Conservation (phyloP, 768 basidiomycete genomes). For the Trametes meyenii region DNA sequence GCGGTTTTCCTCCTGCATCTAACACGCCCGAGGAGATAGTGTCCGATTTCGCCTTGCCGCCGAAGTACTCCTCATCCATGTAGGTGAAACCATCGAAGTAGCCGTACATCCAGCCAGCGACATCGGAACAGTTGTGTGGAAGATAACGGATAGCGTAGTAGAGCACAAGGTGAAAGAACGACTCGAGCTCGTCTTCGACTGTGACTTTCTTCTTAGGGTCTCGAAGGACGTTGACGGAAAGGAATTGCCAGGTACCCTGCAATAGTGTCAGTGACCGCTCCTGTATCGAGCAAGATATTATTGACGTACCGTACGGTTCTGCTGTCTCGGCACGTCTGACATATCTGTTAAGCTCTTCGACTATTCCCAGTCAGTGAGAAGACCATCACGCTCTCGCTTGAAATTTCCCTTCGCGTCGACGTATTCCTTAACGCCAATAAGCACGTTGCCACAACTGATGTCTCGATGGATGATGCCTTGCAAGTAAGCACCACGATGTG, state of each 20-base stretch:
- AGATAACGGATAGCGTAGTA: slow-evolving; percentile 10
- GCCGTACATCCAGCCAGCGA: background rate
- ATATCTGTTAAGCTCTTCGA: background rate
- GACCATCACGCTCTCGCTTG: too few species aligned
- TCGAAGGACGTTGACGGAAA: background rate
- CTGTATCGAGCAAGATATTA: background rate
- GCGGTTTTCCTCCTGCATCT: too few species aligned
- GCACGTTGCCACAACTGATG: slow-evolving; percentile 5
- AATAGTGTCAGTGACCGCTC: background rate
- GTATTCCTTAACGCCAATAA: background rate
- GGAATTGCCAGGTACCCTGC: slow-evolving; percentile 18
- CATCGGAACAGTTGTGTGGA: background rate
- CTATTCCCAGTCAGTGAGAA: slow-evolving; percentile 6
- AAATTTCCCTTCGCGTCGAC: background rate
- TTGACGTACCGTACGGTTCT: background rate
- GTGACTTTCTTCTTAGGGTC: background rate
- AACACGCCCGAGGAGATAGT: too few species aligned
- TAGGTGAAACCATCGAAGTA: slow-evolving; percentile 7
- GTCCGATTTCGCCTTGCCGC: too few species aligned
- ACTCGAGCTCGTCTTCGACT: slow-evolving; percentile 9
- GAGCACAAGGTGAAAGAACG: slow-evolving; percentile 12
- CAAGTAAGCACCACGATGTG: background rate
- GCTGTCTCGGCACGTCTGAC: background rate
- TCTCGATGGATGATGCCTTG: background rate
- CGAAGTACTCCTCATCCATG: too few species aligned